phyloP scores from a whole-genome alignment of 345 rosid genomes.

The Citrus trifoliata region DNA sequence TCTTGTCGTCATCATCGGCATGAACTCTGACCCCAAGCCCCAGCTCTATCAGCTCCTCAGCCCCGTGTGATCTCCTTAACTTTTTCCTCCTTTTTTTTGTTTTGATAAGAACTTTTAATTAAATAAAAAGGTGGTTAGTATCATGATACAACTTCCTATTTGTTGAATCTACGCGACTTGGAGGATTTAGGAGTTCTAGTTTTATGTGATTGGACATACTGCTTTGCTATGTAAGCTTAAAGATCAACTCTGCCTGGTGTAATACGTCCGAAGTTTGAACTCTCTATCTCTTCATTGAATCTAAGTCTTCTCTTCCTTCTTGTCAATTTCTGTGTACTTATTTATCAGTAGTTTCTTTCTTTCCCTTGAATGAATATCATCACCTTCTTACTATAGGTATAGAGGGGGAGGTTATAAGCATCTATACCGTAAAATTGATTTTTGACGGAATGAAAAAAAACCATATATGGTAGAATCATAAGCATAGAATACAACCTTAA shows the following conservation, averaged over 20 bases:
- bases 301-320: background rate
- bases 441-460: no score
- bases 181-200: background rate
- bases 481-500: no score
- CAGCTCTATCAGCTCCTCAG: slow-evolving; percentile 83
- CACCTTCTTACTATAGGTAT: background rate
- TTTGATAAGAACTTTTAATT: no score
- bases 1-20: slow-evolving; percentile 76
- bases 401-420: no score
- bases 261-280: background rate
- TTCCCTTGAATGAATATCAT: background rate
- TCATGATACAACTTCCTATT: slow-evolving; percentile 9
- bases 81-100: background rate
- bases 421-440: no score
- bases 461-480: no score
- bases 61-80: slow-evolving; percentile 50
- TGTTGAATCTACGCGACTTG: slow-evolving; percentile 31
- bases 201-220: background rate
- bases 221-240: background rate
- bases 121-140: background rate
- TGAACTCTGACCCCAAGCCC: slow-evolving; percentile 95
- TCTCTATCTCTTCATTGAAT: background rate
- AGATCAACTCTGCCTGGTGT: background rate
- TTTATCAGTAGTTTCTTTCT: background rate
- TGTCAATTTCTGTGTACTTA: background rate